phyloP scores from a whole-genome alignment of 129 eudicot species.

The Artemisia annua region DNA sequence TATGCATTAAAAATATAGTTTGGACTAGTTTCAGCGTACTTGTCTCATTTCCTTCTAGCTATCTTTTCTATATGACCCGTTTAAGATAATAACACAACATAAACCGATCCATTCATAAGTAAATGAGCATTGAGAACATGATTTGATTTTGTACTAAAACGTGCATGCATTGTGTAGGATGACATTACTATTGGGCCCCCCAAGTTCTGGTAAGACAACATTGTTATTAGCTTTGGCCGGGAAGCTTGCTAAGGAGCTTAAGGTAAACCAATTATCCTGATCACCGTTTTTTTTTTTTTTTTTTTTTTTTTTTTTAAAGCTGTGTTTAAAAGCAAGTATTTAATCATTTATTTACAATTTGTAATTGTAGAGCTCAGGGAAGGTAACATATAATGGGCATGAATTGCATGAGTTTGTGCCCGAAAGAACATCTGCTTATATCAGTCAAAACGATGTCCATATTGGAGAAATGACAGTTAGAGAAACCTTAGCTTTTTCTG shows the following conservation, averaged over 20 bases:
- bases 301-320: background rate
- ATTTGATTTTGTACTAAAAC: background rate
- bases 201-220: slow-evolving; percentile 90
- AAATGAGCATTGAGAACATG: background rate
- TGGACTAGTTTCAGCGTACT: too few relatives aligned
- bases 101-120: too few relatives aligned
- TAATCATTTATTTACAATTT: slow-evolving; percentile 7
- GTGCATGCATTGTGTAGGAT: slow-evolving; percentile 45
- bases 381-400: slow-evolving; percentile 83
- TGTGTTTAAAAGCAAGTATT: background rate
- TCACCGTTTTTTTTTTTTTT: too few relatives aligned
- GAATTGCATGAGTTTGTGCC: slow-evolving; percentile 75
- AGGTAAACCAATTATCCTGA: slow-evolving; percentile 35
- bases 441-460: slow-evolving; percentile 89
- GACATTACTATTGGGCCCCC: slow-evolving; percentile 93
- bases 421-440: slow-evolving; percentile 86
- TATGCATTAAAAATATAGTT: too few relatives aligned
- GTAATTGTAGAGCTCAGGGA: slow-evolving; percentile 55
- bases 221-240: slow-evolving; percentile 73
- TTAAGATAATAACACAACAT: too few relatives aligned
- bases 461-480: slow-evolving; percentile 95
- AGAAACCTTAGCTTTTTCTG: slow-evolving; percentile 85
- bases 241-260: slow-evolving; percentile 55
- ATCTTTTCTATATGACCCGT: too few relatives aligned
- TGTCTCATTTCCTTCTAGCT: too few relatives aligned